Conservation (phyloP, 768 basidiomycete species). For the Phanerochaete carnosa region DNA sequence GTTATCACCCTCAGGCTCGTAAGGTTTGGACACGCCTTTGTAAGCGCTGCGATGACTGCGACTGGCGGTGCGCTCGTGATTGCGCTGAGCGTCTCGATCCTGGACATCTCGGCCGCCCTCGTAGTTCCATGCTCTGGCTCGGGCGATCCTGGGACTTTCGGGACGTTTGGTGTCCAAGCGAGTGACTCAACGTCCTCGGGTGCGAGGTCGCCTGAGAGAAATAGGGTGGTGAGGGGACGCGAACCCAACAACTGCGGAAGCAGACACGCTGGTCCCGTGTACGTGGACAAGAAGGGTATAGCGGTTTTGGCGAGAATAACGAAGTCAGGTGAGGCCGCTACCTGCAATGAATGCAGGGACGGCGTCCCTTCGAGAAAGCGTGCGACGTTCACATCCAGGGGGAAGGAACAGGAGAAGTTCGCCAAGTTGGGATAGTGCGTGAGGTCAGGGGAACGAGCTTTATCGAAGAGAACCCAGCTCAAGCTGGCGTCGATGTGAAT, state of each 20-base stretch:
- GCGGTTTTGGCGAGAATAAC: slow-evolving; percentile 22
- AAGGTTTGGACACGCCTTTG: slow-evolving; percentile 54
- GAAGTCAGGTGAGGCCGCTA: slow-evolving; percentile 32
- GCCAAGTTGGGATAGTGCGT: slow-evolving; percentile 44
- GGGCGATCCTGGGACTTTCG: not conserved
- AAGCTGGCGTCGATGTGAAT: slow-evolving; percentile 45
- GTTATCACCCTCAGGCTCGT: slow-evolving; percentile 65
- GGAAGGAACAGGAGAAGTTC: slow-evolving; percentile 58
- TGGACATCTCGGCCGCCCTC: slow-evolving; percentile 22
- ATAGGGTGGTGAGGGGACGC: slow-evolving; percentile 61
- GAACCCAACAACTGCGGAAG: slow-evolving; percentile 59
- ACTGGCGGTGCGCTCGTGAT: slow-evolving; percentile 57
- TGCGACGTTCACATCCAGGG: slow-evolving; percentile 55
- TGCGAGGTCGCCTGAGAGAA: slow-evolving; percentile 57
- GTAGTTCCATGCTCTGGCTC: not conserved
- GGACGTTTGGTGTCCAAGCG: slow-evolving; percentile 38
- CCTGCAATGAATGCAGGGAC: slow-evolving; percentile 54
- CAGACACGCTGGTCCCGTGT: slow-evolving; percentile 57
- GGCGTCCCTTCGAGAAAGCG: slow-evolving; percentile 57
- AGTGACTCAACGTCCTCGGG: slow-evolving; percentile 53
- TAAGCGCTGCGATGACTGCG: slow-evolving; percentile 54
- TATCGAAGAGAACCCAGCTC: slow-evolving; percentile 49
- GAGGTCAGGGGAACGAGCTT: slow-evolving; percentile 13
- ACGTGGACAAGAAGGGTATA: slow-evolving; percentile 47
- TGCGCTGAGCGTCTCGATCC: slow-evolving; percentile 54